These are phyloP conservation scores for Brassica balearica DNA, from an alignment of 441 rosid species.

Conservation along the genomic window DNA sequence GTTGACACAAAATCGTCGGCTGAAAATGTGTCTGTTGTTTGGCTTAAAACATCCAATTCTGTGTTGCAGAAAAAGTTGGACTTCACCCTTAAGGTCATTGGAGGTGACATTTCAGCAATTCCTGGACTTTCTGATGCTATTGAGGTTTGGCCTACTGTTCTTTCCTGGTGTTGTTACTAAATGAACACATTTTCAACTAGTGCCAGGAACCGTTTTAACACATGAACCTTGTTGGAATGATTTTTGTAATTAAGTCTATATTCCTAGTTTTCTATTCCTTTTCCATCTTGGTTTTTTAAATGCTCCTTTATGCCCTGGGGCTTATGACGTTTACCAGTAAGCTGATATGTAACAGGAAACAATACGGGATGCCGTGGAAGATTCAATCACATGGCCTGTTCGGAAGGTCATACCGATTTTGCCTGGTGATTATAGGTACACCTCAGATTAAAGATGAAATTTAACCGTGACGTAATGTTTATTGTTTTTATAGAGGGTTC, in stretches of 20 bases:
- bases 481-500: slow-evolving; percentile 12
- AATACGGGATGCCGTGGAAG: slow-evolving; percentile 86
- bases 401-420: slow-evolving; percentile 84
- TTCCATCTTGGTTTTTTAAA: too few species aligned
- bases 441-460: slow-evolving; percentile 23
- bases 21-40: slow-evolving; percentile 4
- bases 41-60: slow-evolving; percentile 28
- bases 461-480: slow-evolving; percentile 18
- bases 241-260: neutral
- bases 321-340: slow-evolving; percentile 28
- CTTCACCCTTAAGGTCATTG: slow-evolving; percentile 84
- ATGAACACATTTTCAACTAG: neutral
- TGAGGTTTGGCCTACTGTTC: slow-evolving; percentile 61
- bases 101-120: slow-evolving; percentile 86
- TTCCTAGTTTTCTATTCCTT: neutral
- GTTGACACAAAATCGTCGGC: slow-evolving; percentile 2
- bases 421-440: slow-evolving; percentile 95
- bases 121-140: slow-evolving; percentile 92
- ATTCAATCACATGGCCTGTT: slow-evolving; percentile 96
- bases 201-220: too few species aligned
- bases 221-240: neutral
- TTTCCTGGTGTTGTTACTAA: neutral
- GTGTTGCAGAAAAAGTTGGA: slow-evolving; percentile 83
- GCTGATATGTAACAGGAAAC: slow-evolving; percentile 67
- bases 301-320: slow-evolving; percentile 12